Base-by-base conservation (phyloP, 2,329 filamentous ascomycete species). In the Remersonia thermophila region DNA sequence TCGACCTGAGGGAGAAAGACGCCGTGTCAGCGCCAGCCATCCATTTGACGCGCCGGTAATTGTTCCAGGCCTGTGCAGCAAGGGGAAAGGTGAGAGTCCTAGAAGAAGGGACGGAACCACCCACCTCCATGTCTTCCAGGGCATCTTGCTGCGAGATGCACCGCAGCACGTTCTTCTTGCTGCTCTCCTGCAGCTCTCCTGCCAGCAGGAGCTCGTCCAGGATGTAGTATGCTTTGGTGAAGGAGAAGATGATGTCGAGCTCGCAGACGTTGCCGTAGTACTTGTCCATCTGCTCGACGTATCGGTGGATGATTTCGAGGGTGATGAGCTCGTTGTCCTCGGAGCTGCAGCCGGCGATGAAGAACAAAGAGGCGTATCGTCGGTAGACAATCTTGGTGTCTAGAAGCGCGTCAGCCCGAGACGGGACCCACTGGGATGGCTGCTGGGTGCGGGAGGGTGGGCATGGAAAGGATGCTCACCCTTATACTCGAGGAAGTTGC, bases 181-280 rank as follows among this genome's bases (percentile, higher is more conserved):
- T 96, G 62, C 86, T 96, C 65, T 98, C 91, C 62, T 98, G 91
- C 65, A 98, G 77, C 62, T 98, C 91, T 42, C 91, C 91, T 5
- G 91, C 91, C 49, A 98, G 70, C 47, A 98, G 69, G 43, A 98
- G 73, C 65, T 98, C 91, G 58, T 98, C 91, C 32, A 98, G 76
- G 50, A 98, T 98, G 63, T 96, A 98, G 63, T 98, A 98, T 41
- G 91, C 91, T 63, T 98, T 98, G 51, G 94, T 93, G 61, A 98
- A 98, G 59, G 94, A 96, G 74, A 98, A 98, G 60, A 98, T 98
- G 63, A 96, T 95, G 60, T 96, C 87, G 47, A 98, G 75, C 66
- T 98, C 91, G 77, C 91, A 98, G 41, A 98, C 91, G 60, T 98
- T 98, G 61, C 91, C 91, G 61, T 96, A 98, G 68, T 98, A 98